Base-by-base conservation (phyloP, 805 yeast species). In the Ascoidea asiatica region DNA sequence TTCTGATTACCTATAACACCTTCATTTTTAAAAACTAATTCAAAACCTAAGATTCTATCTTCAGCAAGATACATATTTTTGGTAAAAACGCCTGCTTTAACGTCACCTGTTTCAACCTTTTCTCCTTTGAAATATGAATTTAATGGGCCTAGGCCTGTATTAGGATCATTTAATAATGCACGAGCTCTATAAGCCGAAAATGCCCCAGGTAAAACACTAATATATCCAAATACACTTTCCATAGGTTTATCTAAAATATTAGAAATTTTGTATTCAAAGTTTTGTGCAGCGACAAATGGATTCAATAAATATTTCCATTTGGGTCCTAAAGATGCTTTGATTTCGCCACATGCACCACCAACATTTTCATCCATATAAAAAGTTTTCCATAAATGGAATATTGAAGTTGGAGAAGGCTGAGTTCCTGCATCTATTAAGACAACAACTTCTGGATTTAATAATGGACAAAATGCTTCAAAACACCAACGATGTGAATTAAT, bases 261-360 rank as follows among this genome's bases (percentile, higher is more conserved):
- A 5, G 96, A 86, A 70, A 88, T 89, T 62, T 92, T 92, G 61
- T 92, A 92, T 60, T 90, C 98, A 60, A 92, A 90, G 62, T 90
- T 90, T 60, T 92, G 97, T 0, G 97, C 94, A 2, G 97, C 96
- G n/a, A 90, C 89, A 44, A 90, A 63, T 8, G 98, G 97, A 57
- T 90, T 90, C 15, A 79, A 50, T 37, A 90, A 64, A 40, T 72
- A 67, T 42, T 57, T 61, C 47, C 70, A 72, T 5, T 66, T 69
- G 19, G 67, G 69, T 2, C 97, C 97, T 46, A 89, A 65, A 63
- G 82, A 79, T 0, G 94, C 94, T 51, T 78, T 81, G 63, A 92
- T 90, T 59, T 92, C 97, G 44, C 98, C 98, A 75, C 98, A 90
- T 1, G 97, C 95, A 40, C 98, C 98, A 3, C 95, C 98, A 20